A percentile compares a stretch with the other conserved stretches of the same genome.
Evolutionary conservation across 73 alveolate genomes (phyloP).

Genomic region (Diophrys appendiculata): DNA sequence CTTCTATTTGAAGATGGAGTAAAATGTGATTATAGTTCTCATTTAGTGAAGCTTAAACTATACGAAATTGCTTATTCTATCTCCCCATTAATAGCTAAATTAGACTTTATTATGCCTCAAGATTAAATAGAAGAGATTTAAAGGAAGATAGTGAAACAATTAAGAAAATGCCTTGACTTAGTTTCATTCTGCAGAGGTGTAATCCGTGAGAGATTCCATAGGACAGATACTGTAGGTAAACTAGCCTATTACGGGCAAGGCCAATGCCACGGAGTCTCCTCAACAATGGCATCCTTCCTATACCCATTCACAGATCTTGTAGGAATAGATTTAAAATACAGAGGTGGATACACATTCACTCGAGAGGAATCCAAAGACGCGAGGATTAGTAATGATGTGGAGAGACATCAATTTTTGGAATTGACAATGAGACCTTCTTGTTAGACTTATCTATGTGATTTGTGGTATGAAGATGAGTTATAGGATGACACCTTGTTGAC

Average conservation of each 20-base stretch:
- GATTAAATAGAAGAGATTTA: neutral
- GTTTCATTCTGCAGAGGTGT: conserved; percentile 6
- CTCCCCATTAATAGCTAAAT: neutral
- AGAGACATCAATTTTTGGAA: neutral
- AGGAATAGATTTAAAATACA: conserved; percentile 3
- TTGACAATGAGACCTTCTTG: neutral
- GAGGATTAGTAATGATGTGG: neutral
- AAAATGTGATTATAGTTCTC: conserved; percentile 2
- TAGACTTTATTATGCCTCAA: neutral
- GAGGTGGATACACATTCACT: neutral
- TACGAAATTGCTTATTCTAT: neutral
- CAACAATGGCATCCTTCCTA: conserved; percentile 4
- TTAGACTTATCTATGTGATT: neutral
- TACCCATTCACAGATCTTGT: conserved; percentile 1
- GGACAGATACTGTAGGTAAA: conserved; percentile 3
- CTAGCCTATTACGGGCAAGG: conserved; percentile 14
- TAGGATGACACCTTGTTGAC: neutral
- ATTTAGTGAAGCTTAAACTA: neutral
- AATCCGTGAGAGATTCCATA: neutral
- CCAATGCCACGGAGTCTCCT: conserved; percentile 8
- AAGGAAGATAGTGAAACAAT: neutral
- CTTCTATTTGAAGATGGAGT: conserved; percentile 24
- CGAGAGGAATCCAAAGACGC: neutral
- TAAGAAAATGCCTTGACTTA: conserved; percentile 4
- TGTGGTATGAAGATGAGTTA: neutral